Evolutionary conservation across 164 flowering plant genomes (phyloP).

Genomic region (Akebia trifoliata): DNA sequence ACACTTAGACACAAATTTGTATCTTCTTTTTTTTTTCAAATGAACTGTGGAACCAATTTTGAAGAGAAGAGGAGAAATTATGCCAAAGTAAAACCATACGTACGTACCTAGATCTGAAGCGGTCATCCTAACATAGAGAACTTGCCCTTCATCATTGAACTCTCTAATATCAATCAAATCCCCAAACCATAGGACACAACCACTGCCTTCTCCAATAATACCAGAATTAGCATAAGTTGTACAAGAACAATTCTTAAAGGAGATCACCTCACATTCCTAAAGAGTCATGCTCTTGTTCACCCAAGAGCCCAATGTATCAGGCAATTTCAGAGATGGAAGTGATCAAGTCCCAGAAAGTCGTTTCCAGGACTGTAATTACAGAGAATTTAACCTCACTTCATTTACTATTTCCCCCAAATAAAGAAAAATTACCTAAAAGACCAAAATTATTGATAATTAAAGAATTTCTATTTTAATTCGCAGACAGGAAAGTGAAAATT

Average conservation of each 20-base stretch:
- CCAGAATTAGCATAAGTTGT: constrained; percentile 19
- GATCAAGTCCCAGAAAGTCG: too few relatives aligned
- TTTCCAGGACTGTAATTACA: too few relatives aligned
- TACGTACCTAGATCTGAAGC: constrained; percentile 24
- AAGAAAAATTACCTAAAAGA: too few relatives aligned
- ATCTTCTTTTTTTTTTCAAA: not conserved
- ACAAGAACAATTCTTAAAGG: constrained; percentile 28
- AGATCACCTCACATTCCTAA: constrained; percentile 18
- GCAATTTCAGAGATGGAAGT: not conserved
- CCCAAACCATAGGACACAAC: constrained; percentile 26
- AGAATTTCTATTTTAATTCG: too few relatives aligned
- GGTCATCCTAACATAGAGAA: constrained; percentile 21
- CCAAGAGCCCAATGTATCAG: not conserved
- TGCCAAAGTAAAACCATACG: not conserved
- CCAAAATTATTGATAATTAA: too few relatives aligned
- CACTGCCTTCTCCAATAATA: constrained; percentile 8
- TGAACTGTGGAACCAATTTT: not conserved
- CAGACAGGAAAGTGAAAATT: too few relatives aligned
- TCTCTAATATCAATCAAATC: constrained; percentile 21
- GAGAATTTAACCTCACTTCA: too few relatives aligned
- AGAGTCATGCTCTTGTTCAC: constrained; percentile 16
- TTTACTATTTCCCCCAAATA: too few relatives aligned
- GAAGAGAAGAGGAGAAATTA: not conserved
- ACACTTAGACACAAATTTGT: too few relatives aligned
- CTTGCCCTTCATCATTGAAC: constrained; percentile 12